phyloP scores from a whole-genome alignment of 2,329 filamentous ascomycete genomes.

The Periglandula ipomoeae region DNA sequence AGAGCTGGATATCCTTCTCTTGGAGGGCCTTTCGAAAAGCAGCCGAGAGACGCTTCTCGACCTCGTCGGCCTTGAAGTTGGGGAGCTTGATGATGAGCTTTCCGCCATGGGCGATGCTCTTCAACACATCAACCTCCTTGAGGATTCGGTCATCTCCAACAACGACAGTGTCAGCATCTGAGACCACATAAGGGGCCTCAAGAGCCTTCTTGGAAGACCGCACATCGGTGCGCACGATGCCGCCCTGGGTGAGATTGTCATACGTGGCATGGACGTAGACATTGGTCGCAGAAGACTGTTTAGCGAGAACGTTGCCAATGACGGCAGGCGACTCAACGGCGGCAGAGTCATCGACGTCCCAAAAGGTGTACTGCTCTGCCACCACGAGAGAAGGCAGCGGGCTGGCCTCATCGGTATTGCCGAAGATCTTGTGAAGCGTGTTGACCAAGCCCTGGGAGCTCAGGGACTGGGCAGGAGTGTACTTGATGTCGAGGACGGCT shows the following conservation, averaged over 20 bases:
- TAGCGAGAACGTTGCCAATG: slow-evolving; percentile 53
- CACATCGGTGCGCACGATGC: slow-evolving; percentile 74
- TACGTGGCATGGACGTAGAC: slow-evolving; percentile 53
- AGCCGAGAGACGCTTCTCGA: slow-evolving; percentile 76
- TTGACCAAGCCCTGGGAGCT: slow-evolving; percentile 46
- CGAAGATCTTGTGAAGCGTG: slow-evolving; percentile 39
- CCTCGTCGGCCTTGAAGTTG: slow-evolving; percentile 75
- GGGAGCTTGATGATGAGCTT: slow-evolving; percentile 68
- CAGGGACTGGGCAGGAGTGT: slow-evolving; percentile 56
- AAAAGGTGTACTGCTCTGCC: slow-evolving; percentile 84
- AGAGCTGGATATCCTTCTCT: slow-evolving; percentile 61
- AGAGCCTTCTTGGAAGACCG: slow-evolving; percentile 74
- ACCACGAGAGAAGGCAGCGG: slow-evolving; percentile 37
- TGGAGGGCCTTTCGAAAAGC: slow-evolving; percentile 62
- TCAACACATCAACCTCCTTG: slow-evolving; percentile 64
- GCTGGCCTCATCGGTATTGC: slow-evolving; percentile 44
- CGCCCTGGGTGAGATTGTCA: slow-evolving; percentile 63
- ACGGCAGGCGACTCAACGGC: slow-evolving; percentile 55
- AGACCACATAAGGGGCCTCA: slow-evolving; percentile 74
- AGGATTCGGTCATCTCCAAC: slow-evolving; percentile 75
- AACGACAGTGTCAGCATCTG: slow-evolving; percentile 68
- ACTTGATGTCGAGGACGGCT: slow-evolving; percentile 76
- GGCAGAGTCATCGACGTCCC: slow-evolving; percentile 73
- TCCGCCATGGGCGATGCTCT: slow-evolving; percentile 59
- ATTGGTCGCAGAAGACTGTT: slow-evolving; percentile 59